Evolutionary conservation across 371 early-diverging fungal genomes (phyloP), one percentile per base, ranked within the genome.

Genomic region (Chytridiales sp.): DNA sequence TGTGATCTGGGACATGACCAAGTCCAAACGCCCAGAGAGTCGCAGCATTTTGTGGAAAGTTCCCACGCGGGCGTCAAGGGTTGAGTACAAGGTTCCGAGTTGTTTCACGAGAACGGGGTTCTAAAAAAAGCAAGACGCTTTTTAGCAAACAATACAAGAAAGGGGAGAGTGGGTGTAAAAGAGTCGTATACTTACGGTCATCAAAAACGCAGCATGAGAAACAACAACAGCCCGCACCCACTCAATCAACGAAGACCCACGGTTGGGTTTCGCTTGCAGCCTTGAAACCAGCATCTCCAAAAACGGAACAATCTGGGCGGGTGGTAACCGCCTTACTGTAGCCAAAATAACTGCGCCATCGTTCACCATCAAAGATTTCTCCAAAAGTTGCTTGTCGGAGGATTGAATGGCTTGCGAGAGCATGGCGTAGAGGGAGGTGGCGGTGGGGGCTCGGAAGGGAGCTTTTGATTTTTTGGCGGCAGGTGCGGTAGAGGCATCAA

Each of bases 371-470:
- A 92, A 74, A 63, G 85, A 82, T 22, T 80, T 79, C 60, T 89
- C 87, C 48, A 92, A 62, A 21, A 91, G 72, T 29, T 74, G 75
- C 19, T 62, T 41, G 68, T 92, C 91, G 44, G 78, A 77, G 36
- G 87, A 81, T 56, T 89, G 89, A 38, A 92, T 66, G 9, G 91
- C 91, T 67, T 92, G 90, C 5, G 85, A 74, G 5, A 92, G 77
- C 62, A 88, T 83, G 32, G 82, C 75, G 59, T 87, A 85, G 53
- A 92, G 70, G 13, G 90, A 85, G 21, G 54, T 54, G 32, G 72
- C 64, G 40, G 70, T 67, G 29, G 72, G 64, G 6, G 57, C 38
- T 22, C 53, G 19, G 43, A 17, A 26, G 27, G 47, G 22, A 36
- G 44, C 4, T 17, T 35, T 30, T 3, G 64, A 38, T 29, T 41